Conservation (phyloP, 768 basidiomycete species). For the Tylopilus sp. region DNA sequence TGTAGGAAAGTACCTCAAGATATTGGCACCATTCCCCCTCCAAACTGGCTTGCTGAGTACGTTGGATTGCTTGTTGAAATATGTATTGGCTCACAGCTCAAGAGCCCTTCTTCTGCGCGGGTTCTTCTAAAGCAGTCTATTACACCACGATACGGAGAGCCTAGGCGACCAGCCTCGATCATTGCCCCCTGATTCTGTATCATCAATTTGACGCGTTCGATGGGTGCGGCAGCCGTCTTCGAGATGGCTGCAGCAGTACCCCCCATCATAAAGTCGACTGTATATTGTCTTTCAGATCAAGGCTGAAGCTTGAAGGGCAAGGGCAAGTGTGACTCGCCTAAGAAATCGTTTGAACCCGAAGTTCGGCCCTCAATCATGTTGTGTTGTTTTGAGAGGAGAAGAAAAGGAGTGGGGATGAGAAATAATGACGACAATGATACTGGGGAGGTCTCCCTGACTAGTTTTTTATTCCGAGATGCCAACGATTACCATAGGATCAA, state of each 20-base stretch:
- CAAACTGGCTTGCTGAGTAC: constrained; percentile 31
- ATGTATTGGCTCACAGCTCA: constrained; percentile 29
- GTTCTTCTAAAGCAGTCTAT: constrained; percentile 34
- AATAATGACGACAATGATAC: neutral
- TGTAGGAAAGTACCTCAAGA: constrained; percentile 45
- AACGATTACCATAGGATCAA: constrained; percentile 11
- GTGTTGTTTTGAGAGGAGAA: neutral
- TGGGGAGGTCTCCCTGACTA: no score
- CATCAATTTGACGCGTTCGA: constrained; percentile 39
- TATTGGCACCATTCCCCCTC: constrained; percentile 44
- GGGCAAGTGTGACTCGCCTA: constrained; percentile 7
- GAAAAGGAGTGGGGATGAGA: constrained; percentile 25
- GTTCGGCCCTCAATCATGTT: constrained; percentile 6
- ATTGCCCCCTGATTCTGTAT: constrained; percentile 41
- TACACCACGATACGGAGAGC: constrained; percentile 36
- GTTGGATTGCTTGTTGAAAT: neutral
- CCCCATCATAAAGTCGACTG: constrained; percentile 38
- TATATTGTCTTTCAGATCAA: constrained; percentile 1
- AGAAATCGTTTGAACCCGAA: constrained; percentile 13
- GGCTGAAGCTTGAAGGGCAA: neutral
- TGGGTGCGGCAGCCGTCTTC: constrained; percentile 39
- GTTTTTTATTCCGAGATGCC: constrained; percentile 8
- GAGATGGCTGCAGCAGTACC: constrained; percentile 35
- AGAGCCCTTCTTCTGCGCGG: constrained; percentile 35
- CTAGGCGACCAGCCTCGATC: constrained; percentile 34